Conservation (phyloP, 202 grass and related monocot genomes). For the Thinopyrum obtusiflorum region DNA sequence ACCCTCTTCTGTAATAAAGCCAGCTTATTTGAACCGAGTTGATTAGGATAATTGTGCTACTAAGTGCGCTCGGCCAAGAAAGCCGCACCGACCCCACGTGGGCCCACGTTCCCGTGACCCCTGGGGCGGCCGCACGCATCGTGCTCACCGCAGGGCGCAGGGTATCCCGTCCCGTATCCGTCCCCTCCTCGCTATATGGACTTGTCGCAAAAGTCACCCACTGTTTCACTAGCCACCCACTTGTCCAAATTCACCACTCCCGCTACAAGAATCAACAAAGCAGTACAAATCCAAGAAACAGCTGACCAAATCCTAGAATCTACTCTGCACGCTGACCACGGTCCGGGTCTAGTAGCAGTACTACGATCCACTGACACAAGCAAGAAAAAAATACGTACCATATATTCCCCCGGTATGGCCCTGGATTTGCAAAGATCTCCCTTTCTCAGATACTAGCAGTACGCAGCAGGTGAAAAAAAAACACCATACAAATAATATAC, state of each 20-base stretch:
- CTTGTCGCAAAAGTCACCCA: constrained; percentile 2
- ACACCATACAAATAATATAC: not conserved
- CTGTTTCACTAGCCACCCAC: not conserved
- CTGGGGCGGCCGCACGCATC: not conserved
- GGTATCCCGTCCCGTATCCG: not conserved
- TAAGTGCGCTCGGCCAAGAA: too few relatives aligned
- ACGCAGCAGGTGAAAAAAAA: not conserved
- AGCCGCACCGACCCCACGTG: not conserved
- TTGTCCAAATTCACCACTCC: not conserved
- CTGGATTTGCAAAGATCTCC: constrained; percentile 37
- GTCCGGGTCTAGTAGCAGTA: not conserved
- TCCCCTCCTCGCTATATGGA: not conserved
- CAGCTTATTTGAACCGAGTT: not conserved
- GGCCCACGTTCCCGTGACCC: not conserved
- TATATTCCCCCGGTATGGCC: constrained; percentile 35
- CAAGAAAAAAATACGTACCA: not conserved
- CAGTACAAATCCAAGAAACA: not conserved
- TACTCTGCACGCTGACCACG: not conserved
- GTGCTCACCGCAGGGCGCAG: constrained; percentile 3
- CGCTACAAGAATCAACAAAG: not conserved
- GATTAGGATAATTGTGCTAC: not conserved
- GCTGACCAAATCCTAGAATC: constrained; percentile 19
- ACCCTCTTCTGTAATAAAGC: not conserved
- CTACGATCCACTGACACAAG: not conserved
- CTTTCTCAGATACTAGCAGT: not conserved